Conservation (phyloP, 2,329 filamentous ascomycete species). For the Botrytis elliptica region DNA sequence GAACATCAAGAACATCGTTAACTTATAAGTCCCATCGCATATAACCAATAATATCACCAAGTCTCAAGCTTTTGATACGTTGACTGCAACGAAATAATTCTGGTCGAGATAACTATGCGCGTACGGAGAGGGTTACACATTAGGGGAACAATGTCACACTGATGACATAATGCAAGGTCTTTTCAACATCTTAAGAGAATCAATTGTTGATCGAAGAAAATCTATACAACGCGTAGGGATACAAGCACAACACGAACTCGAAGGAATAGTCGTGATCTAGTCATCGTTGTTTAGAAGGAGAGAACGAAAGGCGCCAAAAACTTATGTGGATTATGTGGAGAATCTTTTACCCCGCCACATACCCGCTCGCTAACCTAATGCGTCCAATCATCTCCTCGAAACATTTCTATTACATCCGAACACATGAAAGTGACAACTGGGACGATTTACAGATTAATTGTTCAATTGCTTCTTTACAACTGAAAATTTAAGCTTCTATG, state of each 20-base stretch:
- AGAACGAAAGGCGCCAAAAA: background rate
- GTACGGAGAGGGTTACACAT: background rate
- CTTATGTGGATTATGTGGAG: background rate
- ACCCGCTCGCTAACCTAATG: background rate
- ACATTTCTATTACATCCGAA: background rate
- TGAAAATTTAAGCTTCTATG: background rate
- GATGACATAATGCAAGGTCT: background rate
- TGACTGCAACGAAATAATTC: background rate
- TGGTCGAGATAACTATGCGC: background rate
- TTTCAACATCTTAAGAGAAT: background rate
- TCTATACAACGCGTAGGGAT: background rate
- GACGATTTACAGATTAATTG: background rate
- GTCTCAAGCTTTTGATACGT: background rate
- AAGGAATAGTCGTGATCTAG: background rate
- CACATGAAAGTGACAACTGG: background rate
- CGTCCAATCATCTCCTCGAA: background rate
- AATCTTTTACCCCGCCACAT: background rate
- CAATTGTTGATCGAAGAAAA: fast-evolving
- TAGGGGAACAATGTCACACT: background rate
- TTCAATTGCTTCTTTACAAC: background rate
- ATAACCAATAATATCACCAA: fast-evolving
- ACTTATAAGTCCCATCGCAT: background rate
- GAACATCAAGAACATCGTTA: background rate
- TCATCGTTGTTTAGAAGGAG: background rate
- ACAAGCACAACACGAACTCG: background rate